Evolutionary conservation across 2,329 filamentous ascomycete genomes (phyloP).

Genomic region (Samsoniella hepiali): DNA sequence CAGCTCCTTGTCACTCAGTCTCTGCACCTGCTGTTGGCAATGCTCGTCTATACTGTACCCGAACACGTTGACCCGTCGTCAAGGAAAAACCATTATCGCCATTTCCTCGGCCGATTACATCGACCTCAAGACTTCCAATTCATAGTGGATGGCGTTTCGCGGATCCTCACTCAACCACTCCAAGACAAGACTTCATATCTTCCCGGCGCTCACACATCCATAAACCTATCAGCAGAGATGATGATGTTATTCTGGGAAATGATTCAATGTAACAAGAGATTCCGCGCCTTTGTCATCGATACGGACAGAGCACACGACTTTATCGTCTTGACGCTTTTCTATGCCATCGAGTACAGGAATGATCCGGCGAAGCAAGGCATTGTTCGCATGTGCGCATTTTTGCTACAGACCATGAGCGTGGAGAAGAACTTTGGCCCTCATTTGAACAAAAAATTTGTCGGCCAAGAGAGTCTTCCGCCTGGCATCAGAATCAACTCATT

Average conservation of each 20-base stretch:
- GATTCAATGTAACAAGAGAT: conserved; percentile 95
- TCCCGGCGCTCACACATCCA: conserved; percentile 73
- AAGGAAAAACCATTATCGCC: conserved; percentile 88
- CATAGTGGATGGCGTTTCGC: conserved; percentile 88
- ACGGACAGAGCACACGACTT: conserved; percentile 93
- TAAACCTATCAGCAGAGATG: conserved; percentile 90
- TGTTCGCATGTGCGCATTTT: conserved; percentile 95
- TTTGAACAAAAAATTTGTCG: conserved; percentile 83
- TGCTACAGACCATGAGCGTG: conserved; percentile 90
- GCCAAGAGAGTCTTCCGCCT: conserved; percentile 79
- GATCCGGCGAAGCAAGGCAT: conserved; percentile 87
- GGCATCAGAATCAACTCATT: conserved; percentile 82
- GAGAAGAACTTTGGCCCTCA: conserved; percentile 87
- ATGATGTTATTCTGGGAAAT: conserved; percentile 98
- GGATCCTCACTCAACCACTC: conserved; percentile 87
- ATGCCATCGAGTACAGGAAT: conserved; percentile 83
- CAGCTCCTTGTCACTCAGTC: conserved; percentile 90
- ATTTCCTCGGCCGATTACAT: conserved; percentile 86
- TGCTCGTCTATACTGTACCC: conserved; percentile 83
- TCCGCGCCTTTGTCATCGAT: conserved; percentile 94
- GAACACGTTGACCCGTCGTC: conserved; percentile 63
- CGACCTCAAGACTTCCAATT: conserved; percentile 97
- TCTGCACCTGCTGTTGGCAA: conserved; percentile 81
- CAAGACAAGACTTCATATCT: conserved; percentile 87
- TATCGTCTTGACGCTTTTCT: conserved; percentile 84